These are phyloP conservation scores for Kalanchoe fedtschenkoi DNA, from an alignment of 164 flowering plant species.

Conservation along the genomic window DNA sequence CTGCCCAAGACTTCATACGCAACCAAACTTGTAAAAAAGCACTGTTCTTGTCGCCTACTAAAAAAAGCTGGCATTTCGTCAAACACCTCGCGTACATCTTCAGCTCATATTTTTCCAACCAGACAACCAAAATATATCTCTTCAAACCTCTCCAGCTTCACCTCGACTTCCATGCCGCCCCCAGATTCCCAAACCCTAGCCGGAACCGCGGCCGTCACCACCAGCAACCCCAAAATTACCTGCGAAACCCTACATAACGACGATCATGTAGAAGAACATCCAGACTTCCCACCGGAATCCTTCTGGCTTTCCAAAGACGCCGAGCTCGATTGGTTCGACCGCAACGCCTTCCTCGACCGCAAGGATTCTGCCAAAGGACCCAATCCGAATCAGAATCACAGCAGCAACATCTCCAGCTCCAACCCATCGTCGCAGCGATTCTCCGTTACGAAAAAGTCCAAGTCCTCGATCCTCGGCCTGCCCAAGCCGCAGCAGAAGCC, in stretches of 20 bases:
- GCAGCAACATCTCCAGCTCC: not conserved
- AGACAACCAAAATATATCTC: not conserved
- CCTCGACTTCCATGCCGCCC: not conserved
- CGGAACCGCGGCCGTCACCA: too few species aligned
- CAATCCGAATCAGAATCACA: not conserved
- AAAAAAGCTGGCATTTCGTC: not conserved
- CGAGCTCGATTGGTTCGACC: slow-evolving; percentile 69
- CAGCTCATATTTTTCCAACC: not conserved
- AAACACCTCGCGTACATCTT: not conserved
- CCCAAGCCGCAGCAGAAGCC: slow-evolving; percentile 47
- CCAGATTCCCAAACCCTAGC: not conserved
- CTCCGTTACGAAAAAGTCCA: slow-evolving; percentile 29
- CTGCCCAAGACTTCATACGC: not conserved
- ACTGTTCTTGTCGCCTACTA: too few species aligned
- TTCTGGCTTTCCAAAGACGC: slow-evolving; percentile 63
- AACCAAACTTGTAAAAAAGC: too few species aligned
- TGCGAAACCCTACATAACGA: not conserved
- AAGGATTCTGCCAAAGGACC: slow-evolving; percentile 6
- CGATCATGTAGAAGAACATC: not conserved
- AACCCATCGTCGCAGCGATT: slow-evolving; percentile 36
- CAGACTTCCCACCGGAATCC: slow-evolving; percentile 72
- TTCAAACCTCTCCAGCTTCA: not conserved
- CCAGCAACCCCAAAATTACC: not conserved
- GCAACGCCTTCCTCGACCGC: too few species aligned
- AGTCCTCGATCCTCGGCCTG: slow-evolving; percentile 46